A percentile compares a stretch with the other conserved stretches of the same genome.
These are phyloP conservation scores for Coffea eugenioides DNA, from an alignment of 257 asterid genomes.

Conservation along the genomic window DNA sequence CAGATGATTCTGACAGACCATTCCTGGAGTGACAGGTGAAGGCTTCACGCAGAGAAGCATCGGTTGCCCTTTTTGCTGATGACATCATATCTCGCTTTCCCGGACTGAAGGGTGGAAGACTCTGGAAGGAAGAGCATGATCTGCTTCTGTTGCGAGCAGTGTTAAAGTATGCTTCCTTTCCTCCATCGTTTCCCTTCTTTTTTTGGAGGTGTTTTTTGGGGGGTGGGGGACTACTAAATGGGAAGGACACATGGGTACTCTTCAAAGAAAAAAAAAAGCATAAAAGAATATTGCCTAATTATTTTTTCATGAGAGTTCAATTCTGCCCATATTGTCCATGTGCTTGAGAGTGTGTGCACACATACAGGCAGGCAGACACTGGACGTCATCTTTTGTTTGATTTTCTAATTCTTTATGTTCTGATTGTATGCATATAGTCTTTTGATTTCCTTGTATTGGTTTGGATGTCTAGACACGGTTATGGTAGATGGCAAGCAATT, in stretches of 20 bases:
- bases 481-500: constrained; percentile 98
- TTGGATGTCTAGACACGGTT: constrained; percentile 75
- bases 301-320: not conserved
- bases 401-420: not conserved
- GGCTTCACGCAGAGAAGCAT: constrained; percentile 39
- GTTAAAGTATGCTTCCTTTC: constrained; percentile 48
- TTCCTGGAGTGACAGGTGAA: constrained; percentile 54
- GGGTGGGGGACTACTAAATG: not conserved
- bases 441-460: constrained; percentile 21
- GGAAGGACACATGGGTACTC: not conserved
- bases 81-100: constrained; percentile 71
- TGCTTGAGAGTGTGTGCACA: not conserved
- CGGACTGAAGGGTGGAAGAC: constrained; percentile 75
- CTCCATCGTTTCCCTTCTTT: constrained; percentile 6
- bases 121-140: constrained; percentile 90
- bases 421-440: not conserved
- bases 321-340: not conserved
- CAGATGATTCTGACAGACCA: constrained; percentile 20
- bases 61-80: constrained; percentile 60
- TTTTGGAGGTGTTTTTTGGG: not conserved
- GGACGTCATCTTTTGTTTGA: not conserved
- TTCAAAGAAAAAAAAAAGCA: not conserved
- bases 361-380: no score
- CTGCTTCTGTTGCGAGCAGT: constrained; percentile 74
- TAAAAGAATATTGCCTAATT: no score